Evolutionary conservation across 345 rosid genomes (phyloP).

Genomic region (Litchi chinensis): DNA sequence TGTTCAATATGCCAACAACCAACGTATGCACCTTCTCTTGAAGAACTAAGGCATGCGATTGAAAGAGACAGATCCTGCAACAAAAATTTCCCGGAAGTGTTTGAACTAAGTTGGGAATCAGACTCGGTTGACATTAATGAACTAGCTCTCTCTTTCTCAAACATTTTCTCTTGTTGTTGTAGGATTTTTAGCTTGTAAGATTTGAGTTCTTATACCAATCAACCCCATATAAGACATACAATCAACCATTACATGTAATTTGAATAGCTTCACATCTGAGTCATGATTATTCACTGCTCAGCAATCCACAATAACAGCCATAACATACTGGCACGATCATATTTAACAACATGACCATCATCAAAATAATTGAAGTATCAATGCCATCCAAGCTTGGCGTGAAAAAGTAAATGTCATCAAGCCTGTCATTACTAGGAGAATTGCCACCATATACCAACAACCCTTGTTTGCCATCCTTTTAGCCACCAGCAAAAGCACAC

Average conservation of each 20-base stretch:
- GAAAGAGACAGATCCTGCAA: conserved; percentile 16
- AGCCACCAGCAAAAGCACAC: conserved; percentile 73
- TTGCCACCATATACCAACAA: conserved; percentile 81
- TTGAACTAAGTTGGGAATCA: conserved; percentile 18
- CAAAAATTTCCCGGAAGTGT: background rate
- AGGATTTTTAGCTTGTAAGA: background rate
- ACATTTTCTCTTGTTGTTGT: background rate
- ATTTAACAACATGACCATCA: conserved; percentile 2
- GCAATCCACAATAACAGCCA: background rate
- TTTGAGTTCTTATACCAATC: background rate
- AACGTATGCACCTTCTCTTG: conserved; percentile 12
- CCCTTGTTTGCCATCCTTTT: conserved; percentile 52
- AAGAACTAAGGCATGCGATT: conserved; percentile 9
- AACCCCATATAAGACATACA: background rate
- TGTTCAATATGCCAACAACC: conserved; percentile 14
- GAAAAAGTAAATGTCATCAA: conserved; percentile 79
- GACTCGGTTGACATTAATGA: background rate
- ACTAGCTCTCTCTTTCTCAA: too few species aligned
- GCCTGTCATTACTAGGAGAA: conserved; percentile 88
- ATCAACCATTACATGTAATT: background rate
- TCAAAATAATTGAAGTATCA: conserved; percentile 9
- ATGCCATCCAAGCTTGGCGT: conserved; percentile 41
- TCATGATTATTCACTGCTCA: background rate
- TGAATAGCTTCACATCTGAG: background rate
- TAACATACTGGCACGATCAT: background rate